A percentile compares a stretch with the other conserved stretches of the same genome.
Evolutionary conservation across 345 rosid species (phyloP).

Genomic region (Populus pruinosa): DNA sequence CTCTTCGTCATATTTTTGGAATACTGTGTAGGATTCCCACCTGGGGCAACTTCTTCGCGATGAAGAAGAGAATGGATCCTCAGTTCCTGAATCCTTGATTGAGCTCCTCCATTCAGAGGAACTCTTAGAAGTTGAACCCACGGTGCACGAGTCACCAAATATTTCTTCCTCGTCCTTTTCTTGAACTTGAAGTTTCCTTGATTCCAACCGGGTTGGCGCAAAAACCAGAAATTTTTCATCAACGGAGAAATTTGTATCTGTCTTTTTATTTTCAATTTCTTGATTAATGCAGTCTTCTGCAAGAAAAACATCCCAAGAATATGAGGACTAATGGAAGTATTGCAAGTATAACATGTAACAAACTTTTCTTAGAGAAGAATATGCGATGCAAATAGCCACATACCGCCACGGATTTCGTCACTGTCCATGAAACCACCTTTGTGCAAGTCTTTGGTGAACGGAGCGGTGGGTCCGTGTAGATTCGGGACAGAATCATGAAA

Average conservation of each 20-base stretch:
- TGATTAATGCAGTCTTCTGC: slow-evolving; percentile 12
- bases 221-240: slow-evolving; percentile 32
- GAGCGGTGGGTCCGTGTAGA: slow-evolving; percentile 39
- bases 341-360: slow-evolving; percentile 14
- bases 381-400: background rate
- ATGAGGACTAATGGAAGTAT: slow-evolving; percentile 1
- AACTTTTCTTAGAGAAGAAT: background rate
- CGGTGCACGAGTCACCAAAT: slow-evolving; percentile 78
- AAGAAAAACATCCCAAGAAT: slow-evolving; percentile 11
- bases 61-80: slow-evolving; percentile 93
- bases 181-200: slow-evolving; percentile 29
- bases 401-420: slow-evolving; percentile 44
- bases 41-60: slow-evolving; percentile 90
- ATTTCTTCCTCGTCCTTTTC: slow-evolving; percentile 49
- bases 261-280: slow-evolving; percentile 12
- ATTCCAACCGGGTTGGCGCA: slow-evolving; percentile 30
- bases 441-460: slow-evolving; percentile 12
- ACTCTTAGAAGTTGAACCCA: slow-evolving; percentile 94
- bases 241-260: slow-evolving; percentile 15
- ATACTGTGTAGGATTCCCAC: slow-evolving; percentile 96
- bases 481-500: slow-evolving; percentile 17
- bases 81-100: slow-evolving; percentile 65
- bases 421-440: slow-evolving; percentile 37
- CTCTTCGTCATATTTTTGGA: slow-evolving; percentile 95
- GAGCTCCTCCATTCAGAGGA: slow-evolving; percentile 99